These are phyloP conservation scores for Rhodofomes roseus DNA, from an alignment of 1,284 basidiomycete genomes.

Conservation along the genomic window DNA sequence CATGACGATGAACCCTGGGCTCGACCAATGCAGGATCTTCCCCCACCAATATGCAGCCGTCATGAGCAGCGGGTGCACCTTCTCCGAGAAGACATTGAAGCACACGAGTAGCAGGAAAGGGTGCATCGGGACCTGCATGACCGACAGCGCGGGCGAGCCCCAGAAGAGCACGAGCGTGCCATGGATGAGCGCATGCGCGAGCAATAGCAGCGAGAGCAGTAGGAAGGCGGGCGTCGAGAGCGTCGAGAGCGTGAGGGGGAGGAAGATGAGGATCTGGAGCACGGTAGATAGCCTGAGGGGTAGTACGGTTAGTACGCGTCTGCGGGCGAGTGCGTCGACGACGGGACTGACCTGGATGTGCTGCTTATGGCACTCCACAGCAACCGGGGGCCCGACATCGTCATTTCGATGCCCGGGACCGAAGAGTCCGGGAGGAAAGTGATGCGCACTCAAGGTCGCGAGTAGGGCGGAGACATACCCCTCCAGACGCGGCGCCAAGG, in stretches of 20 bases:
- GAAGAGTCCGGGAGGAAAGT: conserved; percentile 4
- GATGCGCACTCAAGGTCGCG: neutral
- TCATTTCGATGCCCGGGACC: conserved; percentile 13
- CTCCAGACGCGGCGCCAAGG: neutral
- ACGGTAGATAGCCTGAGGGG: conserved; percentile 62
- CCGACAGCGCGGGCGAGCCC: conserved; percentile 61
- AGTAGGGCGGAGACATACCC: neutral
- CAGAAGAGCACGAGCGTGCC: conserved; percentile 66
- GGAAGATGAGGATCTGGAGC: conserved; percentile 77
- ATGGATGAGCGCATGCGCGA: conserved; percentile 71
- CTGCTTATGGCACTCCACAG: conserved; percentile 64
- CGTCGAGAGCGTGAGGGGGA: conserved; percentile 79
- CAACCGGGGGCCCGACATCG: conserved; percentile 51
- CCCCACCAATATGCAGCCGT: conserved; percentile 71
- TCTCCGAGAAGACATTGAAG: conserved; percentile 73
- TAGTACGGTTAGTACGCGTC: too few species aligned
- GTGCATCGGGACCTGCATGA: conserved; percentile 78
- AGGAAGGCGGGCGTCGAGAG: conserved; percentile 78
- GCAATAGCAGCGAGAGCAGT: conserved; percentile 74
- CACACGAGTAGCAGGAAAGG: conserved; percentile 75
- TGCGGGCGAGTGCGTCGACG: neutral
- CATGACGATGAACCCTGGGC: conserved; percentile 76
- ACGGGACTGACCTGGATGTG: conserved; percentile 50
- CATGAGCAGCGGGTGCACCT: conserved; percentile 54
- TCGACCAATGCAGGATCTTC: conserved; percentile 61